Evolutionary conservation across 495 filamentous ascomycete genomes (phyloP).

Genomic region (Neurospora sp.): DNA sequence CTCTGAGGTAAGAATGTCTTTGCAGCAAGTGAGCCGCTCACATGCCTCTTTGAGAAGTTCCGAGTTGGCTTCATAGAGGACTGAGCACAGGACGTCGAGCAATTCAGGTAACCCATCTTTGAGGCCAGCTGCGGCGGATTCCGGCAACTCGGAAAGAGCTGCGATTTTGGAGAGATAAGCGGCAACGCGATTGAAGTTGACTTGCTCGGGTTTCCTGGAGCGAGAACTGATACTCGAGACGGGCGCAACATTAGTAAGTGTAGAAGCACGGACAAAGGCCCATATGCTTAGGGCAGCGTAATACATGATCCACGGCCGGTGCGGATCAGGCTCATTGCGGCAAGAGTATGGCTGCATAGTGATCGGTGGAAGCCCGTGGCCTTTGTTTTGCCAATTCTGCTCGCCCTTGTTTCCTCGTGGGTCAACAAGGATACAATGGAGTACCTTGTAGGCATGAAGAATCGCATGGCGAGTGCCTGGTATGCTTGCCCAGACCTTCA

Average conservation of each 20-base stretch:
- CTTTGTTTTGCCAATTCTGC: constrained; percentile 16
- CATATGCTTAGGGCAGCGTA: constrained; percentile 85
- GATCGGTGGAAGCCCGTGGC: constrained; percentile 22
- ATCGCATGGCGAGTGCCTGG: constrained; percentile 79
- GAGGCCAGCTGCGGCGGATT: constrained; percentile 19
- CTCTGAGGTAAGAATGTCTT: constrained; percentile 26
- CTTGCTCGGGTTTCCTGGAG: constrained; percentile 14
- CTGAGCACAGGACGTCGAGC: constrained; percentile 30
- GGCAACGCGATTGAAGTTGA: constrained; percentile 23
- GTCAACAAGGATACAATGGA: constrained; percentile 65
- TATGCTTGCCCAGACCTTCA: constrained; percentile 77
- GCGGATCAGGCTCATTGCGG: constrained; percentile 76
- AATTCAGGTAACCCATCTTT: constrained; percentile 34
- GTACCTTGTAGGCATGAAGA: constrained; percentile 81
- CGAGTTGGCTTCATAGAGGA: constrained; percentile 33
- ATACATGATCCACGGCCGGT: constrained; percentile 94
- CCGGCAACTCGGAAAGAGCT: constrained; percentile 26
- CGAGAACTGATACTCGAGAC: constrained; percentile 45
- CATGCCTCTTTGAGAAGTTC: constrained; percentile 36
- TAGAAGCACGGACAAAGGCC: constrained; percentile 71
- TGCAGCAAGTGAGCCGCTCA: constrained; percentile 29
- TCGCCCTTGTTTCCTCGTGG: constrained; percentile 24
- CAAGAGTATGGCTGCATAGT: constrained; percentile 53
- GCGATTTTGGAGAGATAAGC: constrained; percentile 35
- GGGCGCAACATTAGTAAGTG: neutral